Conservation (phyloP, 306 rosid species). For the Inga oerstediana region DNA sequence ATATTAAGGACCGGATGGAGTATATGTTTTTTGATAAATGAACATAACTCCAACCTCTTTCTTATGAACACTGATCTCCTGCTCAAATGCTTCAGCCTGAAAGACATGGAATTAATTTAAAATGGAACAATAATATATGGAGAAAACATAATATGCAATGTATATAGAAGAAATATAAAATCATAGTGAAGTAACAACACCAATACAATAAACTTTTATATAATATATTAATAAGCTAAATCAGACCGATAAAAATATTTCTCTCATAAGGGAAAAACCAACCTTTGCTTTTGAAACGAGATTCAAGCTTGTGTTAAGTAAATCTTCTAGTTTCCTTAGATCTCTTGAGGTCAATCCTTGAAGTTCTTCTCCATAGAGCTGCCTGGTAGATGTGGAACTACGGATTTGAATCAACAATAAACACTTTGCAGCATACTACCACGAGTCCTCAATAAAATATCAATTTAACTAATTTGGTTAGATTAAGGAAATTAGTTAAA, state of each 20-base stretch:
- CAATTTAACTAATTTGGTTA: too few relatives aligned
- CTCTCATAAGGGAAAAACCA: neutral
- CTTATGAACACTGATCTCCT: neutral
- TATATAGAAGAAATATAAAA: neutral
- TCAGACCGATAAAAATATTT: too few relatives aligned
- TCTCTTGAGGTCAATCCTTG: conserved; percentile 15
- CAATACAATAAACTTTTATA: too few relatives aligned
- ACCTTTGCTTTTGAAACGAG: neutral
- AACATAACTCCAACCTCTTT: neutral
- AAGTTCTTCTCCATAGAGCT: conserved; percentile 15
- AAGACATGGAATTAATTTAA: neutral
- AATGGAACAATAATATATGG: neutral
- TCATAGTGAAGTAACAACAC: neutral
- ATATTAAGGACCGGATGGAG: too few relatives aligned
- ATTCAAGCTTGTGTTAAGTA: neutral
- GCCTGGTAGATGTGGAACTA: neutral
- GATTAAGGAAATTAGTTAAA: too few relatives aligned
- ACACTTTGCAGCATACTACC: neutral
- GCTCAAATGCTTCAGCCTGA: neutral
- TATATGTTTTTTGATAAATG: neutral
- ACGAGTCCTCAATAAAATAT: too few relatives aligned
- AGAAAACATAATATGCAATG: neutral
- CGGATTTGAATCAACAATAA: neutral
- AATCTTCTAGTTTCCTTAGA: neutral
- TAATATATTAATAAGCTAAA: neutral